Evolutionary conservation across 2,329 filamentous ascomycete species (phyloP), one percentile per base, ranked within the genome.

Genomic region (Talaromyces pinophilus): DNA sequence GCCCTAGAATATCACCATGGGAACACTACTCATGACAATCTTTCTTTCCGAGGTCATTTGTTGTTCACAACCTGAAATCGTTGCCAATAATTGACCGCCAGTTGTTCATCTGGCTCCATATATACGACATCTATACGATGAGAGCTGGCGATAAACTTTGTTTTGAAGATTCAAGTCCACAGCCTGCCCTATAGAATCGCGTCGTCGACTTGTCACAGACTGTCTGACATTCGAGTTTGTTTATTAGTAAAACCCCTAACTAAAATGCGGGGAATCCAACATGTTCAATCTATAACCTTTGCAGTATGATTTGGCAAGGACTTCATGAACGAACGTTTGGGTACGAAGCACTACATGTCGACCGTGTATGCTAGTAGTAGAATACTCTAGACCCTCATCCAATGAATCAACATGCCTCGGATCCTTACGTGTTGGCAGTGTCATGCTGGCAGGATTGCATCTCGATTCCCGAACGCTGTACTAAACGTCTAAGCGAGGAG

Each of bases 401-500:
- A 57, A 38, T 57, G 17, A 40, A 11, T 57, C 4, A n/a, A 19
- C 33, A 38, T n/a, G 7, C 33, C 10, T 38, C n/a, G 17, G n/a
- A 25, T 40, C n/a, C 33, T 57, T 55, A 35, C 33, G n/a, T 38
- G 15, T 30, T 28, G 10, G 13, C 15, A 52, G 25, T 40, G 10
- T 57, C 54, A 38, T 35, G 52, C 30, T 19, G 52, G 30, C 52
- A 35, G 22, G 52, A 55, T 57, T 22, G 19, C 11, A 57, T 40
- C 33, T 25, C 19, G 2, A 8, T 25, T 22, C 33, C 33, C 11
- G 3, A 57, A 22, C 17, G 11, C 17, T 38, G n/a, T 25, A 13
- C 30, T 35, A 22, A 22, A 15, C n/a, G 10, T 38, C 28, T 38
- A 57, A 57, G 54, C 54, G 54, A 57, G 54, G 54, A 55, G 52